These are phyloP conservation scores for Boletus pseudo-olivaceus DNA, from an alignment of 768 basidiomycete genomes.

Conservation along the genomic window DNA sequence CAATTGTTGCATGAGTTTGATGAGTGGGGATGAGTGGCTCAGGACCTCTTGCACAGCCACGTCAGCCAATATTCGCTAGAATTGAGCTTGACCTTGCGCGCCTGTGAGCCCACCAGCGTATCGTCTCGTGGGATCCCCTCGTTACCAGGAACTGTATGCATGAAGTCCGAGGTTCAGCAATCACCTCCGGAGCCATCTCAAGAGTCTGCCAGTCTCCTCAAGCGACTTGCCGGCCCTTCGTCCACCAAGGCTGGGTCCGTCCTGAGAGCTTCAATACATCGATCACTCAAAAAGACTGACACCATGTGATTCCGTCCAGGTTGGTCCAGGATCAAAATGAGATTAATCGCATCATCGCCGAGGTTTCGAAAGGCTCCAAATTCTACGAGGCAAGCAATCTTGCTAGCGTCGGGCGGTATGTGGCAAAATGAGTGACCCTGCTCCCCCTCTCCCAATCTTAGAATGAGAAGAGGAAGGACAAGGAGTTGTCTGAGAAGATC, in stretches of 20 bases:
- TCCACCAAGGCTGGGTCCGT: slow-evolving; percentile 85
- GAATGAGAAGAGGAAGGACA: slow-evolving; percentile 91
- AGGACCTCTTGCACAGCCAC: slow-evolving; percentile 8
- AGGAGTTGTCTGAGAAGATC: slow-evolving; percentile 77
- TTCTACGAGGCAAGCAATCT: slow-evolving; percentile 67
- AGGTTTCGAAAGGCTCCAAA: slow-evolving; percentile 90
- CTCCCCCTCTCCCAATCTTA: slow-evolving; percentile 26
- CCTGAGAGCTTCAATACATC: not conserved
- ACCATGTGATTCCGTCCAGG: slow-evolving; percentile 31
- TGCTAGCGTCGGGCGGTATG: not conserved
- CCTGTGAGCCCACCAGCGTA: too few relatives aligned
- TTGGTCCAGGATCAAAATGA: slow-evolving; percentile 76
- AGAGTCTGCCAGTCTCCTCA: slow-evolving; percentile 66
- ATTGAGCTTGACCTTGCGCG: not conserved
- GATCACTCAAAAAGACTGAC: slow-evolving; percentile 9
- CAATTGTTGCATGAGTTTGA: not conserved
- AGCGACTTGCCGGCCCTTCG: slow-evolving; percentile 83
- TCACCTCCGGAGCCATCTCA: slow-evolving; percentile 43
- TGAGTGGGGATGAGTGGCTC: too few relatives aligned
- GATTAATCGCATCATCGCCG: slow-evolving; percentile 85
- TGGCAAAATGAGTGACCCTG: slow-evolving; percentile 1
- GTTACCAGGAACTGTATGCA: slow-evolving; percentile 5
- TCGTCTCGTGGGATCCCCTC: not conserved
- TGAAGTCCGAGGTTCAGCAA: slow-evolving; percentile 21
- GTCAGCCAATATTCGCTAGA: not conserved